phyloP scores from a whole-genome alignment of 2,329 filamentous ascomycete genomes.

The Claviceps sorghi region DNA sequence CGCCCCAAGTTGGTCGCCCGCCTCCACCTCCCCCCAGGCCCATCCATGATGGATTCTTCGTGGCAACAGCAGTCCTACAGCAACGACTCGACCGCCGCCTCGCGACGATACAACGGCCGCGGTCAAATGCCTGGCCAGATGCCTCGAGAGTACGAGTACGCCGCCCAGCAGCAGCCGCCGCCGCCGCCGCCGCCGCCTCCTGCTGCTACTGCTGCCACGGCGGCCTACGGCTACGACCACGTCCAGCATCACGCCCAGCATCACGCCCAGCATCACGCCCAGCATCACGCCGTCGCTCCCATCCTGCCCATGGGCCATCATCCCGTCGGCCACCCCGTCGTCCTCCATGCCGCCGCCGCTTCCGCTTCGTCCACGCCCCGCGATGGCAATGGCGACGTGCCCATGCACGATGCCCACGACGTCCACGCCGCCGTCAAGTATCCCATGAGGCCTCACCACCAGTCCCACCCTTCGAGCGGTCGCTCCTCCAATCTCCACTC shows the following conservation, averaged over 20 bases:
- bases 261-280: conserved; percentile 55
- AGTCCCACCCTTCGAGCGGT: conserved; percentile 49
- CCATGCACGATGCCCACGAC: conserved; percentile 78
- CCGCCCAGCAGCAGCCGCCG: conserved; percentile 20
- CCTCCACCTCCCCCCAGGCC: conserved; percentile 11
- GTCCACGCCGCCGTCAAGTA: conserved; percentile 80
- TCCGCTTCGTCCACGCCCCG: conserved; percentile 36
- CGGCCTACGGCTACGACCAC: conserved; percentile 45
- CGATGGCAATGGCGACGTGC: conserved; percentile 60
- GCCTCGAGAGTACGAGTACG: conserved; percentile 37
- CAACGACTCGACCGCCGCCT: conserved; percentile 45
- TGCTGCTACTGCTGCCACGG: conserved; percentile 8
- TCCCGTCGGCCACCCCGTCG: conserved; percentile 17
- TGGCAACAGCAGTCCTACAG: conserved; percentile 47
- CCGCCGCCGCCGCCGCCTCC: conserved; percentile 2
- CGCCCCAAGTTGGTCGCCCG: not conserved
- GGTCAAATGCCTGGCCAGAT: conserved; percentile 30
- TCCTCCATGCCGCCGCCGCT: conserved; percentile 20
- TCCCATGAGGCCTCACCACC: conserved; percentile 62
- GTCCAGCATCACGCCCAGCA: conserved; percentile 56
- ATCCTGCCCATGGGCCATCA: conserved; percentile 15
- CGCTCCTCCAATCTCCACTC: conserved; percentile 53
- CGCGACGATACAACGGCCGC: conserved; percentile 48
- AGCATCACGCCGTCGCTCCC: conserved; percentile 38
- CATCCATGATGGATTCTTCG: conserved; percentile 32